Evolutionary conservation across 176 grass and related monocot genomes (phyloP), one percentile per base, ranked within the genome.

Genomic region (Puccinellia tenuiflora): DNA sequence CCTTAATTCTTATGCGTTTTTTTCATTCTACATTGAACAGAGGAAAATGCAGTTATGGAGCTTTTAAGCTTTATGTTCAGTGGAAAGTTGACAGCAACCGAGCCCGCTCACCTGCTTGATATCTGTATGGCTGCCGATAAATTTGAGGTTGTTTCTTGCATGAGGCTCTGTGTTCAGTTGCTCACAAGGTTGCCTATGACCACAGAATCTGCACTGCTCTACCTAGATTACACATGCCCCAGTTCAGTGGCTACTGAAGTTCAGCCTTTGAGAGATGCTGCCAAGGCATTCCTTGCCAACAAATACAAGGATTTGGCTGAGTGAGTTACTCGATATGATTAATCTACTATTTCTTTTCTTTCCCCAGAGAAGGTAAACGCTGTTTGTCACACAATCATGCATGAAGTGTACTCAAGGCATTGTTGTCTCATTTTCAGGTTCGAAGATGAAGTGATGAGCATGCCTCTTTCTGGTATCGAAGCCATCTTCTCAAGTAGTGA

Each of bases 61-160:
- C 89, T 97, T 43, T 72, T 97, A 70, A 94, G 87, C 68, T 97
- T 94, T 88, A 94, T 94, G 89, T 97, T 94, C 80, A 92, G 82
- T 75, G 94, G 89, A 37, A 97, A 97, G 80, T 69, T 97, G 74
- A 85, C 90, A 65, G 86, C 91, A 66, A 83, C 72, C 47, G 88
- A 90, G n/a, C 87, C 91, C 6, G 55, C 85, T 15, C 87, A 86
- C 69, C 79, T 97, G 50, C 57, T 94, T 28, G 94, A 94, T 69
- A 86, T 97, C 62, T 78, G 94, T 59, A 94, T 90, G 92, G 90
- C 91, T 50, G 92, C 91, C 2, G 96, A 98, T 79, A 98, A 95
- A 71, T 95, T 95, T 45, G 96, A 98, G 88, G 96, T 98, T 65
- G 80, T 82, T 82, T 95, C 96, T 34, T 98, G 96, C 88, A 95